Evolutionary conservation across 257 asterid genomes (phyloP), one percentile per base, ranked within the genome.

Genomic region (Solanum medicagineum): DNA sequence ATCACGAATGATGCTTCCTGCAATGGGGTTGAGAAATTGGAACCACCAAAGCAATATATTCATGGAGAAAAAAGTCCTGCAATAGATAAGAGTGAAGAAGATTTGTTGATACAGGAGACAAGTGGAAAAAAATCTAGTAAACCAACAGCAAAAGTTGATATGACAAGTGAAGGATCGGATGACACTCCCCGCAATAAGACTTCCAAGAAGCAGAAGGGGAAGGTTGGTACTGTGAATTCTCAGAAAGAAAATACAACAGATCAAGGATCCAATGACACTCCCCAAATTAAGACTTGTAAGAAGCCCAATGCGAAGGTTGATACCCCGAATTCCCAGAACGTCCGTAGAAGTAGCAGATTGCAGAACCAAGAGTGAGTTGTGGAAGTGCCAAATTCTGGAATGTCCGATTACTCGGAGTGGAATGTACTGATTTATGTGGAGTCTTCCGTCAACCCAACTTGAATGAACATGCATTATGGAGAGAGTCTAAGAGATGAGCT

Each of bases 341-440:
- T 56, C 9, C 88, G 86, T 66, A 87, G 85, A 85, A 90, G 88
- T 84, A 68, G 85, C 85, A 75, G 89, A 65, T 56, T 91, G 85
- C 90, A 81, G 79, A 54, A 82, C 44, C 85, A 89, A 86, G 87
- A 63, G 80, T 42, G 81, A 79, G 59, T 17, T 7, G 7, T 77
- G 22, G 47, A 77, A 24, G 47, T 77, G 24, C 49, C 42, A 17
- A 79, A 53, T 16, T 79, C 47, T 79, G 51, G 83, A 79, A 9
- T 40, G 56, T 8, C 24, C 8, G 8, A 51, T 24, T 77, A 77
- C 24, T 49, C 17, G 1, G 82, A 49, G 44, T 79, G 83, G 66
- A 53, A 79, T 29, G 54, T 79, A 16, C 42, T 36, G 6, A 36
- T 36, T 45, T 29, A 22, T 26, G 40, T 47, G 82, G 65, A 53